phyloP scores from a whole-genome alignment of 2,329 filamentous ascomycete species.

The Monilinia fructicola region DNA sequence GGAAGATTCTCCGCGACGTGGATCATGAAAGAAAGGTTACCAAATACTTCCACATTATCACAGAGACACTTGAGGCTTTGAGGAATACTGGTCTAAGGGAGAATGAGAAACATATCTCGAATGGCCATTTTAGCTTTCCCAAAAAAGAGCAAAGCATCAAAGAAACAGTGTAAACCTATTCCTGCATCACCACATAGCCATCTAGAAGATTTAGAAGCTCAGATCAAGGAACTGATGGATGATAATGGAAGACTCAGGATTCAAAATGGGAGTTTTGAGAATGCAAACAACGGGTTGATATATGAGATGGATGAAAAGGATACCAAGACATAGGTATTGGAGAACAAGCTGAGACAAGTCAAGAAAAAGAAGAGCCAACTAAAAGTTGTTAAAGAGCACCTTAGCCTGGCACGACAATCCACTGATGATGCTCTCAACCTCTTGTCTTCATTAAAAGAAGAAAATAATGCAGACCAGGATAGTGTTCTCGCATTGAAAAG shows the following conservation, averaged over 20 bases:
- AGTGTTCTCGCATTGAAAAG: not conserved
- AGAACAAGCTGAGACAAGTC: not conserved
- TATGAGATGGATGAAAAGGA: not conserved
- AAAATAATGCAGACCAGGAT: not conserved
- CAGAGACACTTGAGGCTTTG: not conserved
- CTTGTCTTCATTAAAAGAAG: not conserved
- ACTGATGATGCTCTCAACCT: not conserved
- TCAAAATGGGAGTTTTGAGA: not conserved
- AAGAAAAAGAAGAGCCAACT: not conserved
- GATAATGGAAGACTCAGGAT: not conserved
- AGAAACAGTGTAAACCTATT: not conserved
- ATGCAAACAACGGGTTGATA: not conserved
- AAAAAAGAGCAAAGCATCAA: rapidly evolving
- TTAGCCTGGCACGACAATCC: not conserved
- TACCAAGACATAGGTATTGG: not conserved
- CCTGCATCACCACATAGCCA: too few species aligned
- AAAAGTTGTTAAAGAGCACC: not conserved
- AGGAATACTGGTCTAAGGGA: not conserved
- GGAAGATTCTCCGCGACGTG: rapidly evolving
- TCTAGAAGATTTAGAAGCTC: not conserved
- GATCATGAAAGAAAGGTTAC: rapidly evolving
- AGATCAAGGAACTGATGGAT: not conserved
- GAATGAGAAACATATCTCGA: too few species aligned
- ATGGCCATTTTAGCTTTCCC: not conserved
- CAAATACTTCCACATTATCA: not conserved